Base-by-base conservation (phyloP, 306 rosid species). In the Trichosanthes truncata region DNA sequence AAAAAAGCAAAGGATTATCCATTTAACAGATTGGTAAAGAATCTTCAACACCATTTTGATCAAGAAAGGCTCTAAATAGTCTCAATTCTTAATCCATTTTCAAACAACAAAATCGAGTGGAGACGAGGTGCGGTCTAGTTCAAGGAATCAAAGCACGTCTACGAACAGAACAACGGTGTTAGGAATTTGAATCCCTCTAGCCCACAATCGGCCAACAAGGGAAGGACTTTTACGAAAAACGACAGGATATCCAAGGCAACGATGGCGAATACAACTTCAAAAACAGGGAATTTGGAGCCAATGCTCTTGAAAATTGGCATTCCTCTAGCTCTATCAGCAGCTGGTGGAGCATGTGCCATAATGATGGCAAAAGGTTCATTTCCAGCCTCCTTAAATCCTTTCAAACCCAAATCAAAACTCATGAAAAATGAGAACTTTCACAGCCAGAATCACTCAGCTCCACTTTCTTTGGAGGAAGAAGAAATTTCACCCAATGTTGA, bases 241-340 rank as follows among this genome's bases (percentile, higher is more conserved):
- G 8, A n/a, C n/a, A 8, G 18, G 56, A n/a, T 51, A 74, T 81
- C 4, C n/a, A 57, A 73, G 68, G 49, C 21, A 49, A 76, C 35
- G 75, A n/a, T 88, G 97, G 93, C 80, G 67, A 81, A 80, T 84
- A 61, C 85, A 46, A 11, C 83, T 15, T 80, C 89, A 40, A 90
- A 85, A 57, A 76, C 68, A 40, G 91, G 83, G 53, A 74, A 57
- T 7, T 17, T 87, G 18, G 85, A 80, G 84, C 89, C 90, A 68
- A 51, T 85, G 52, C 26, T 89, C 59, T 83, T 89, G 76, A 91
- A 88, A 94, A 88, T 83, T 74, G 97, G 89, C 49, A 85, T 94
- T 86, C 89, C 98, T 55, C 25, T 92, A 57, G 89, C 88, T 81
- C 35, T 87, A 60, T 87, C 94, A 38, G 33, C 89, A 49, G 97